These are phyloP conservation scores for Hemerocallis citrina DNA, from an alignment of 106 monocot species.

Conservation along the genomic window DNA sequence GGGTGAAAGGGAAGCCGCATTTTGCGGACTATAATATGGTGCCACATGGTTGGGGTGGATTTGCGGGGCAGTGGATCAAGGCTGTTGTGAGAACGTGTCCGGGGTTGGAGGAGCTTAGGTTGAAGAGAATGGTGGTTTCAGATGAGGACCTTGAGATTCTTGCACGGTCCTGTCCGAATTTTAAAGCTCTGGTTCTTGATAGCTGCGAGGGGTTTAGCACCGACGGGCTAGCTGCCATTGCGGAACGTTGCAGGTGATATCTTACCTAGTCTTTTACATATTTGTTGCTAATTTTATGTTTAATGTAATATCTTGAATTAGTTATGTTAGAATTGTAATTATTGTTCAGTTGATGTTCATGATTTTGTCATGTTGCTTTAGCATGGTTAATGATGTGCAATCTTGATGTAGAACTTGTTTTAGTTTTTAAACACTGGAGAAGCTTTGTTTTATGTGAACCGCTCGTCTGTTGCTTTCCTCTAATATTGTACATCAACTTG, in stretches of 20 bases:
- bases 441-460: too few relatives aligned
- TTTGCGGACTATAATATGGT: slow-evolving; percentile 16
- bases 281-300: not conserved
- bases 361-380: too few relatives aligned
- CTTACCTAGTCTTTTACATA: not conserved
- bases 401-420: too few relatives aligned
- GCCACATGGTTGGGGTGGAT: slow-evolving; percentile 11
- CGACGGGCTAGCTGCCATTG: not conserved
- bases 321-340: not conserved
- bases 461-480: too few relatives aligned
- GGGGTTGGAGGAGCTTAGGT: slow-evolving; percentile 7
- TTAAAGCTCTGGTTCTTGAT: slow-evolving; percentile 10
- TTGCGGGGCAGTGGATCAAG: slow-evolving; percentile 6
- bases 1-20: slow-evolving; percentile 11
- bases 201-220: slow-evolving; percentile 17
- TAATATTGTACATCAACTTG: too few relatives aligned
- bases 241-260: slow-evolving; percentile 10
- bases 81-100: not conserved
- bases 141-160: slow-evolving; percentile 12
- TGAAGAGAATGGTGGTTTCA: slow-evolving; percentile 15
- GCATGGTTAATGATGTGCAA: too few relatives aligned
- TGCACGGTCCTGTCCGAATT: slow-evolving; percentile 9
- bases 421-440: too few relatives aligned
- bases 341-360: not conserved
- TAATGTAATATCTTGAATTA: not conserved